Conservation (phyloP, 495 filamentous ascomycete species). For the Ramalina intermedia region DNA sequence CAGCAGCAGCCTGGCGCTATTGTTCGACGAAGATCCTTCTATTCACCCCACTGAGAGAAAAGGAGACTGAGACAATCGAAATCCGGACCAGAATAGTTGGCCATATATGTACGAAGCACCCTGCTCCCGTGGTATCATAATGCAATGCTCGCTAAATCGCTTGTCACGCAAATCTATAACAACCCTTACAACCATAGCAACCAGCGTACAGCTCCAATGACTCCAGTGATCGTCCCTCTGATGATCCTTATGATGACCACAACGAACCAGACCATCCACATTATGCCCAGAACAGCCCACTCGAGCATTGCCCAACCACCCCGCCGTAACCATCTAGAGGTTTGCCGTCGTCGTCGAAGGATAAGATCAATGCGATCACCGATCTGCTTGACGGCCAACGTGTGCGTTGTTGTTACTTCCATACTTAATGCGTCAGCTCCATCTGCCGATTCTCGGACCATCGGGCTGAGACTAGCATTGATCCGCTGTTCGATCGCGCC, state of each 20-base stretch:
- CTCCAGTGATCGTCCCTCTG: slow-evolving; percentile 42
- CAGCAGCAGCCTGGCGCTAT: no score
- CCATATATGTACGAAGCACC: no score
- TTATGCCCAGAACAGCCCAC: slow-evolving; percentile 63
- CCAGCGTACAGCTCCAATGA: slow-evolving; percentile 50
- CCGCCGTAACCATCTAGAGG: slow-evolving; percentile 57
- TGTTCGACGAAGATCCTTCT: no score
- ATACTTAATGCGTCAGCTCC: slow-evolving; percentile 62
- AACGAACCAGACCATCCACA: slow-evolving; percentile 76
- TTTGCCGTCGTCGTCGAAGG: slow-evolving; percentile 47
- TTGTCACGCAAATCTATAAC: not conserved
- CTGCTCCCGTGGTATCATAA: slow-evolving; percentile 2
- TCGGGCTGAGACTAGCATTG: slow-evolving; percentile 42
- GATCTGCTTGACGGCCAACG: slow-evolving; percentile 61
- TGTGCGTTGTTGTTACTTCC: slow-evolving; percentile 58
- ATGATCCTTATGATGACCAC: slow-evolving; percentile 54
- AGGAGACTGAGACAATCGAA: no score
- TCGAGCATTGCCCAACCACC: slow-evolving; percentile 59
- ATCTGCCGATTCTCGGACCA: slow-evolving; percentile 50
- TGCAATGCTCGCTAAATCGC: slow-evolving; percentile 16
- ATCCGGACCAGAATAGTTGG: no score
- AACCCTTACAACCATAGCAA: slow-evolving; percentile 50
- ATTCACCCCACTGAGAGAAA: no score
- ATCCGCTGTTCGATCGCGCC: slow-evolving; percentile 35
- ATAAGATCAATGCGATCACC: slow-evolving; percentile 65